Conservation (phyloP, 192 early-diverging fungal species). For the Rhizoclosmatium sp. region DNA sequence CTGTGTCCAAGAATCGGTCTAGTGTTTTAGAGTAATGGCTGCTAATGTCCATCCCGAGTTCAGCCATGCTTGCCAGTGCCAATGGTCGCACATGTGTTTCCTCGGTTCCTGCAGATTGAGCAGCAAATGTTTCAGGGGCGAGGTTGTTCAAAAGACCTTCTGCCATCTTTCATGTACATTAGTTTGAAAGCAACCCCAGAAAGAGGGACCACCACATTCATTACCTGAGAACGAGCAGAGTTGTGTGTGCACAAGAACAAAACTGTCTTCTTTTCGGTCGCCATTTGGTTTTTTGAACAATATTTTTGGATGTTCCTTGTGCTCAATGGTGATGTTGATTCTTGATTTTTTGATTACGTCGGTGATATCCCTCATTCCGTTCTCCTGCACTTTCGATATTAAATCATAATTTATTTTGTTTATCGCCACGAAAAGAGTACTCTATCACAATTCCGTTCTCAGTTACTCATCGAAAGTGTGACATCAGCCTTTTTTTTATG, state of each 20-base stretch:
- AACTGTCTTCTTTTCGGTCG: conserved; percentile 23
- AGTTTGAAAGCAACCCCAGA: background rate
- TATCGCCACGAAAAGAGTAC: too few species aligned
- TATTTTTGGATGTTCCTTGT: too few species aligned
- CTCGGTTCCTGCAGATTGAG: conserved; percentile 44
- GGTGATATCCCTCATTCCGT: too few species aligned
- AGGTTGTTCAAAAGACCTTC: conserved; percentile 36
- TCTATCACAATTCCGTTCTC: too few species aligned
- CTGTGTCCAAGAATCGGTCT: conserved; percentile 34
- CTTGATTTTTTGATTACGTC: too few species aligned
- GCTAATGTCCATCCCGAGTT: conserved; percentile 42
- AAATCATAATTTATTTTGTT: too few species aligned
- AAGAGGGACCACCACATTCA: background rate
- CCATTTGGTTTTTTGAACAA: background rate
- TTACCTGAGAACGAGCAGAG: conserved; percentile 41
- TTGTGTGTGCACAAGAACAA: conserved; percentile 51
- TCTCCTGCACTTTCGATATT: too few species aligned
- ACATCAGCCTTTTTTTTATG: too few species aligned
- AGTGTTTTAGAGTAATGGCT: conserved; percentile 41
- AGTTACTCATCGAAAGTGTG: too few species aligned
- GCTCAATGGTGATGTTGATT: too few species aligned
- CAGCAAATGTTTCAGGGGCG: conserved; percentile 8
- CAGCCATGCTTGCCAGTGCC: conserved; percentile 39
- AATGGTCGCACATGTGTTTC: conserved; percentile 41
- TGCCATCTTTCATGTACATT: conserved; percentile 18